Percentiles rank a stretch among this genome's conserved stretches.
Evolutionary conservation across 2,329 filamentous ascomycete genomes (phyloP).

Genomic region (Exophiala alcalophila): DNA sequence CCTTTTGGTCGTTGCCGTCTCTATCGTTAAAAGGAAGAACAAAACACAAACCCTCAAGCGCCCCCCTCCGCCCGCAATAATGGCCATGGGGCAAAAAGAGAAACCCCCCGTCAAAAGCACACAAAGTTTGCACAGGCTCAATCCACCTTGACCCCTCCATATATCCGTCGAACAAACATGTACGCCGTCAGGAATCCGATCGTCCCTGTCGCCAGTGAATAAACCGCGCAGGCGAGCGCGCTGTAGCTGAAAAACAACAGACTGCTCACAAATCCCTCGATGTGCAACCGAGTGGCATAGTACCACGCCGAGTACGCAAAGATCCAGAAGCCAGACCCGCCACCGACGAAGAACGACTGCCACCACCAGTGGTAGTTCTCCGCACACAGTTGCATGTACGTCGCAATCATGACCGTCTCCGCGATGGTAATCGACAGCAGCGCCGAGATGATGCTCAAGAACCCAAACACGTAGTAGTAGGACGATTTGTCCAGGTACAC

Average conservation of each 20-base stretch:
- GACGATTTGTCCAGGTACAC: constrained; percentile 88
- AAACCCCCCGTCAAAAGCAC: too few species aligned
- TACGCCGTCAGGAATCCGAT: constrained; percentile 82
- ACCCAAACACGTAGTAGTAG: constrained; percentile 90
- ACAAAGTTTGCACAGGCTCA: too few species aligned
- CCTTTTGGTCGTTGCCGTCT: too few species aligned
- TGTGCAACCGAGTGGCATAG: constrained; percentile 75
- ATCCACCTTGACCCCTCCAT: constrained; percentile 31
- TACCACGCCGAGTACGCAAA: constrained; percentile 83
- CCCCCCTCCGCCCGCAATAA: too few species aligned
- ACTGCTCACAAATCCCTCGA: constrained; percentile 73
- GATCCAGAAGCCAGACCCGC: constrained; percentile 74
- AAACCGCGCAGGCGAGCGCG: constrained; percentile 75
- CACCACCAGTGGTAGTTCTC: constrained; percentile 95
- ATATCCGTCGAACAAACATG: constrained; percentile 79
- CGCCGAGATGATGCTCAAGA: constrained; percentile 68
- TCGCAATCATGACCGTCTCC: constrained; percentile 78
- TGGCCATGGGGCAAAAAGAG: too few species aligned
- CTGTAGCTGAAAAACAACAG: constrained; percentile 84
- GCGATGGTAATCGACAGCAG: constrained; percentile 74
- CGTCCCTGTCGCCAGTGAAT: constrained; percentile 76
- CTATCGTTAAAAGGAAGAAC: too few species aligned
- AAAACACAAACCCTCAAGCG: too few species aligned
- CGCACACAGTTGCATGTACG: constrained; percentile 76
- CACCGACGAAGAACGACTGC: constrained; percentile 79